phyloP scores from a whole-genome alignment of 2,329 filamentous ascomycete genomes.

The Colletotrichum navitas region DNA sequence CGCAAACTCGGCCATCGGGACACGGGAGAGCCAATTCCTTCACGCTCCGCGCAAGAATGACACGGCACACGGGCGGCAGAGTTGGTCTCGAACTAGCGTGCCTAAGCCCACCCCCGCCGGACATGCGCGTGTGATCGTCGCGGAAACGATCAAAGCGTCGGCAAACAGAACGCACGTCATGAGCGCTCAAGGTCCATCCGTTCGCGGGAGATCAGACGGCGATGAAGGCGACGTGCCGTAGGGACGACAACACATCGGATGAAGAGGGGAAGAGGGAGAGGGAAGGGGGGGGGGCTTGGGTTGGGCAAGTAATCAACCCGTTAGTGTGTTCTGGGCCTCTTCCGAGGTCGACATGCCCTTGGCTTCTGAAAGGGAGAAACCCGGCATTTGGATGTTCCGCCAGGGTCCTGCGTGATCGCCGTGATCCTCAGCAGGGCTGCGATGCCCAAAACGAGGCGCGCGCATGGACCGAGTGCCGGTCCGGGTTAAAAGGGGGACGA shows the following conservation, averaged over 20 bases:
- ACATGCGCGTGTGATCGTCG: conserved; percentile 17
- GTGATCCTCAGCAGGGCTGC: neutral
- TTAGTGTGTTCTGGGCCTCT: neutral
- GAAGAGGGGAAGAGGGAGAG: neutral
- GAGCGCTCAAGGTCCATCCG: neutral
- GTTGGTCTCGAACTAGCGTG: neutral
- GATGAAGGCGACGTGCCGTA: neutral
- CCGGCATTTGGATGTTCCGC: neutral
- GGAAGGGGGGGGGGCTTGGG: no score
- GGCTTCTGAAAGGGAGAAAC: neutral
- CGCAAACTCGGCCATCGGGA: neutral
- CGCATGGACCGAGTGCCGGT: conserved; percentile 1
- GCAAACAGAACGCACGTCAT: conserved; percentile 13
- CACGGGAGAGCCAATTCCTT: neutral
- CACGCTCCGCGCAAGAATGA: neutral
- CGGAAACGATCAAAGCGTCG: conserved; percentile 7
- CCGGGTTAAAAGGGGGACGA: neutral
- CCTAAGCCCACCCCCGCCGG: neutral
- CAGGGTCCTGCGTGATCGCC: neutral
- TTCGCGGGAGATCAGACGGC: neutral
- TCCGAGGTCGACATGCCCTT: neutral
- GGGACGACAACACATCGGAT: neutral
- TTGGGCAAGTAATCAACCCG: neutral
- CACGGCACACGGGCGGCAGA: neutral
- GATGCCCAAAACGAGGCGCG: neutral